These are phyloP conservation scores for Didymella glomerata DNA, from an alignment of 2,329 filamentous ascomycete species.

Conservation along the genomic window DNA sequence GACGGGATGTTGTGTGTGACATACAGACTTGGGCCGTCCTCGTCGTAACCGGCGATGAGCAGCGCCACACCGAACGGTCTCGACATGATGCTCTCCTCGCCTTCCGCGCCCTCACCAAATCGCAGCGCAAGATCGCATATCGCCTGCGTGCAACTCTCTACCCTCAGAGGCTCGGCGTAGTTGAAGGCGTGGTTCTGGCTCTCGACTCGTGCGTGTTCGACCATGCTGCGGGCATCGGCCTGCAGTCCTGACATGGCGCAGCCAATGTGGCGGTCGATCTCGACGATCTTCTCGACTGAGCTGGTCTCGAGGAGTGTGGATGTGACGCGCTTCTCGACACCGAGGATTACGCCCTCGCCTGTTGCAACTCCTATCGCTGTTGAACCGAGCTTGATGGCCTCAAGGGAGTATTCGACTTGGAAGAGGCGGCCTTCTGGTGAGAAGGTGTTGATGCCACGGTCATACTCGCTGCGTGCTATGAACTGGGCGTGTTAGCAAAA, in stretches of 20 bases:
- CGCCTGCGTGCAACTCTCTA: conserved; percentile 98
- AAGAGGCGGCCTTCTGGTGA: conserved; percentile 99
- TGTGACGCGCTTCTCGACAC: conserved; percentile 98
- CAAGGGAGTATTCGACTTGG: conserved; percentile 99
- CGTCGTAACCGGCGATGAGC: conserved; percentile 95
- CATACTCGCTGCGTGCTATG: conserved; percentile 99
- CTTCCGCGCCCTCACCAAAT: conserved; percentile 96
- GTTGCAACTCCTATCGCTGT: conserved; percentile 98
- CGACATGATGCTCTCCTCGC: conserved; percentile 98
- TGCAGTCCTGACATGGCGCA: conserved; percentile 99
- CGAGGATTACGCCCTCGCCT: conserved; percentile 91
- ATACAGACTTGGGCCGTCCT: conserved; percentile 90
- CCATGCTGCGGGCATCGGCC: conserved; percentile 96
- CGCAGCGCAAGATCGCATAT: conserved; percentile 96
- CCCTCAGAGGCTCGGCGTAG: conserved; percentile 92
- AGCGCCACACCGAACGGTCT: conserved; percentile 96
- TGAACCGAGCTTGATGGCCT: conserved; percentile 99
- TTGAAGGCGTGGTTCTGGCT: conserved; percentile 97
- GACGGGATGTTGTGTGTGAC: conserved; percentile 34
- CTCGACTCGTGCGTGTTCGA: conserved; percentile 98
- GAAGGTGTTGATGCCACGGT: conserved; percentile 99
- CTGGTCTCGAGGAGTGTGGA: conserved; percentile 96
- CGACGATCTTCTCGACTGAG: conserved; percentile 99
- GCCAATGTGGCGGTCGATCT: conserved; percentile 98
- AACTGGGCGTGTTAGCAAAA: conserved; percentile 65